Base-by-base conservation (phyloP, 2,329 filamentous ascomycete genomes). In the Sarocladium oryzae region DNA sequence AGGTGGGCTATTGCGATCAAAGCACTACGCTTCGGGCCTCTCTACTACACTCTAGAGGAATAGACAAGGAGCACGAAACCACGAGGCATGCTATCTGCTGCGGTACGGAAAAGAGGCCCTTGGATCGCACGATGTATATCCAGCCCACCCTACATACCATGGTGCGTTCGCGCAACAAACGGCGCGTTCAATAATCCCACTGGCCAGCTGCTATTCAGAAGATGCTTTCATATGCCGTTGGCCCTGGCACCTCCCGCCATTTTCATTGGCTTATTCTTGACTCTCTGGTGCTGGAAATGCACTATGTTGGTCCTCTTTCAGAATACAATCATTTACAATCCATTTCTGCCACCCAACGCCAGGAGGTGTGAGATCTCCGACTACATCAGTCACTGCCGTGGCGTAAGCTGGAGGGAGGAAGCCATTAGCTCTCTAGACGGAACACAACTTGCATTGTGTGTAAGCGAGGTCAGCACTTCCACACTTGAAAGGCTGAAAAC, bases 241-340 rank as follows among this genome's bases (percentile, higher is more conserved):
- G 56, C 78, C 11, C 65, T 87, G n/a, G 67, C 85, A 3, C 83
- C 86, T 7, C 88, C 88, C 0, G 61, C 78, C 6, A 71, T 88
- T 38, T 90, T 89, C 60, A 64, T 72, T 13, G 82, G 84, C 1
- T 72, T 91, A 32, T 72, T 88, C 3, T 59, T 87, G 16, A 75
- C 75, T 3, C 70, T 91, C 13, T 91, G 77, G 76, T 70, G 68
- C 2, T 82, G 78, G 74, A 83, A 84, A 61, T 89, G 86, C 61
- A 66, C 82, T 50, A 87, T 89, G 82, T 81, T 90, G 69, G 73
- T 92, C 24, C 58, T 86, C 4, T 86, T 90, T 62, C 88, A 91
- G 67, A 88, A 91, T 61, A 85, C 85, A 62, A 88, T 91, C 61
- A 86, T 91, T 53, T 91, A 90, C 67, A 89, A 89, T 71, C 85